phyloP scores from a whole-genome alignment of 2,329 filamentous ascomycete species.

The Phaeosphaeria sp. region DNA sequence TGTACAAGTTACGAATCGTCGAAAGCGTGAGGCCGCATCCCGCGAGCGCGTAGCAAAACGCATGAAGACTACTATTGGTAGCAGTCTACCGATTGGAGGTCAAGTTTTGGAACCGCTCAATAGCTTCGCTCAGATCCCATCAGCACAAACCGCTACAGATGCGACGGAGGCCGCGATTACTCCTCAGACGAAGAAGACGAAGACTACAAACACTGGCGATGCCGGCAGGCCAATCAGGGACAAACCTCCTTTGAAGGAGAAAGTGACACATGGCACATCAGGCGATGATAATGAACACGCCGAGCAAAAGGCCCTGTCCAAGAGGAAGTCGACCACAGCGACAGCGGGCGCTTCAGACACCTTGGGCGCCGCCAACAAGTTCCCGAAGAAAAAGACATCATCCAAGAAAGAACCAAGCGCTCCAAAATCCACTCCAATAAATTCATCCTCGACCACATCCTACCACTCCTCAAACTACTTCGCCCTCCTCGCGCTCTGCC shows the following conservation, averaged over 20 bases:
- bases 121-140: background rate
- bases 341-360: background rate
- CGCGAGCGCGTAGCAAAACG: background rate
- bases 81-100: background rate
- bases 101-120: background rate
- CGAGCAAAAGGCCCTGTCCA: background rate
- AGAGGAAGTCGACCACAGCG: background rate
- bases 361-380: too few species aligned
- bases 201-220: too few species aligned
- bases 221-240: too few species aligned
- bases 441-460: constrained; percentile 4
- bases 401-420: background rate
- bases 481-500: constrained; percentile 21
- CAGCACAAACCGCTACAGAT: background rate
- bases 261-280: too few species aligned
- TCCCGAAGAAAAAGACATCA: background rate
- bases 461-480: constrained; percentile 23
- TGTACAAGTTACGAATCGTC: background rate
- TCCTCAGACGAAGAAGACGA: background rate
- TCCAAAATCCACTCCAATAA: background rate
- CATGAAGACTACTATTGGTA: background rate
- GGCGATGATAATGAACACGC: background rate
- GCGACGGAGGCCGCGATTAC: background rate
- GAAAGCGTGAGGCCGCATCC: background rate
- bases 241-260: too few species aligned